Evolutionary conservation across 2,329 filamentous ascomycete species (phyloP).

Genomic region (Metarhizium robertsii): DNA sequence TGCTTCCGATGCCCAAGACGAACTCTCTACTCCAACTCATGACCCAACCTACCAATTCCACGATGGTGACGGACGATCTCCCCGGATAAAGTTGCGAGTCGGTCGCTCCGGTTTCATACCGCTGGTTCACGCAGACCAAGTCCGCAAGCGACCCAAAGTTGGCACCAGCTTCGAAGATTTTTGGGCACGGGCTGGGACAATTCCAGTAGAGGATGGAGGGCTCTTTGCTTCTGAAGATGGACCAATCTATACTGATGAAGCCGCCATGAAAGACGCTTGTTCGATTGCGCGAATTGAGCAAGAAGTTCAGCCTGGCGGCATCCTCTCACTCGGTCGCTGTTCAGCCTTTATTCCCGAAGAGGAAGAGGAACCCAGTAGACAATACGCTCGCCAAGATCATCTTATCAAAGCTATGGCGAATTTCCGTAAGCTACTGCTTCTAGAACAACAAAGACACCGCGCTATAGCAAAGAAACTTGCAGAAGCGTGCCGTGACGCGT

Average conservation of each 20-base stretch:
- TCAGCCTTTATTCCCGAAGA: constrained; percentile 65
- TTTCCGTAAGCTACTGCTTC: constrained; percentile 70
- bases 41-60: constrained; percentile 9
- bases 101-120: constrained; percentile 34
- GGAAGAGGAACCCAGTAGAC: constrained; percentile 61
- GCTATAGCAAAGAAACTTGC: constrained; percentile 71
- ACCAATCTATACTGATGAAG: constrained; percentile 47
- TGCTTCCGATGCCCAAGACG: constrained; percentile 10
- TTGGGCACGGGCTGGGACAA: constrained; percentile 37
- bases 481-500: constrained; percentile 67
- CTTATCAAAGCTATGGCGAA: constrained; percentile 69
- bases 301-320: constrained; percentile 64
- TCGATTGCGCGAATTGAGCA: constrained; percentile 61
- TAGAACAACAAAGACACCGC: constrained; percentile 71
- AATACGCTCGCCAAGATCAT: constrained; percentile 85
- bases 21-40: constrained; percentile 5
- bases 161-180: constrained; percentile 49
- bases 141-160: constrained; percentile 42
- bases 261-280: constrained; percentile 58
- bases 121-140: constrained; percentile 49
- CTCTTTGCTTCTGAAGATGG: constrained; percentile 46
- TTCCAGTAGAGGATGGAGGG: constrained; percentile 51
- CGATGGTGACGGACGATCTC: constrained; percentile 21
- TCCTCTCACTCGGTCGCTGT: constrained; percentile 62
- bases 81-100: constrained; percentile 41